Base-by-base conservation (phyloP, 345 rosid species). In the Gossypium stocksii region DNA sequence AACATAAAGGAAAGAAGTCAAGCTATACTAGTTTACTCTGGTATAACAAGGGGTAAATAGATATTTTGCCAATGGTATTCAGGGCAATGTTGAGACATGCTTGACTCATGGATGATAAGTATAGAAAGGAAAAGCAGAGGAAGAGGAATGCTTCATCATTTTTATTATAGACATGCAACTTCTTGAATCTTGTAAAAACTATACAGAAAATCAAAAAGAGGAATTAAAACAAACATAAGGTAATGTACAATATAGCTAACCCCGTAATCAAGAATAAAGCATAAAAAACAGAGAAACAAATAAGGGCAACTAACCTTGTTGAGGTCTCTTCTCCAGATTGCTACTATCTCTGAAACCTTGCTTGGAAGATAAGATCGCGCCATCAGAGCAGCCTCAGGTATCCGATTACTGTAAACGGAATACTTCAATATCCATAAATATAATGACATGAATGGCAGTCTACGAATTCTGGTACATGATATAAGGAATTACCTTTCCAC, bases 331-430 rank as follows among this genome's bases (percentile, higher is more conserved):
- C 97, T 95, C 99, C 99, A 95, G 72, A 91, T 86, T 72, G 93
- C 90, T 48, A 91, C 91, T 79, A 95, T 93, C 85, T 93, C 97
- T 20, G 99, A 89, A 79, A 91, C 99, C 83, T 93, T 95, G 89
- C 98, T 93, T 65, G 98, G 99, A 80, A 95, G 94, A 82, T 93
- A 95, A 67, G 99, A 93, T 71, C 99, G 83, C 25, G 98, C 99
- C 97, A 95, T 91, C 79, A 95, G 81, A 80, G 99, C 98, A 87
- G 99, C 99, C 86, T 95, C 99, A 11, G 99, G 99, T 86, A 93
- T 91, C 84, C 99, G 97, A 81, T 93, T 93, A 78, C 99, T 95
- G 85, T 78, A 84, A 75, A 58, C 70, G 66, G 77, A 78, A 76
- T 59, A 57, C 41, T 72, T 76, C 25, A 81, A 56, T 75, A 76